These are phyloP conservation scores for Aspergillus pseudotamarii DNA, from an alignment of 2,329 filamentous ascomycete genomes.

Conservation along the genomic window DNA sequence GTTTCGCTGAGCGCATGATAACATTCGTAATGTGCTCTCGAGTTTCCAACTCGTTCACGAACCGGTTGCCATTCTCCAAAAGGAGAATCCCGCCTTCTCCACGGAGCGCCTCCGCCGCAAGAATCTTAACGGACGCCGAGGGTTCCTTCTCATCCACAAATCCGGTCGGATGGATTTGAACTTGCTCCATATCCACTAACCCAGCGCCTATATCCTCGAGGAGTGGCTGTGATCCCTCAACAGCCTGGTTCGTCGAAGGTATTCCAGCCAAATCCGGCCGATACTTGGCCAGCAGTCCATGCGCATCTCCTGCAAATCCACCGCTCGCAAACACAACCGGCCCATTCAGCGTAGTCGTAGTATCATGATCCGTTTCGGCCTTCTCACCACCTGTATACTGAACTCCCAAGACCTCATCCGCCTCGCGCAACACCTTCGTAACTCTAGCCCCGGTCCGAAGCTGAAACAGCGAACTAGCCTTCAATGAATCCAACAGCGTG, in stretches of 20 bases:
- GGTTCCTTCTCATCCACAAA: constrained; percentile 60
- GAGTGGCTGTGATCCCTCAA: constrained; percentile 56
- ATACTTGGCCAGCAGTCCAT: constrained; percentile 59
- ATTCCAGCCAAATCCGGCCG: constrained; percentile 62
- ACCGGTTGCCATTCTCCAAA: constrained; percentile 49
- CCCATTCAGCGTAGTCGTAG: constrained; percentile 42
- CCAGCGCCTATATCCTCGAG: constrained; percentile 45
- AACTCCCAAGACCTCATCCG: constrained; percentile 53
- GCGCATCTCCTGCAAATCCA: constrained; percentile 65
- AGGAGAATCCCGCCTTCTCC: constrained; percentile 66
- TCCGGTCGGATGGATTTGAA: constrained; percentile 68
- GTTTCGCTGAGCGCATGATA: constrained; percentile 47
- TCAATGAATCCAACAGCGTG: constrained; percentile 56
- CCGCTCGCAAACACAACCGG: constrained; percentile 64
- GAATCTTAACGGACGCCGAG: constrained; percentile 57
- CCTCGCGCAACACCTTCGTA: constrained; percentile 49
- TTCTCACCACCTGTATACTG: constrained; percentile 46
- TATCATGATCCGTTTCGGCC: constrained; percentile 19
- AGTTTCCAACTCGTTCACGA: constrained; percentile 66
- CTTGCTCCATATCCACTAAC: constrained; percentile 51
- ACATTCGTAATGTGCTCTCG: constrained; percentile 58
- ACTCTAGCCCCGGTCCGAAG: constrained; percentile 59
- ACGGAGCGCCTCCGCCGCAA: constrained; percentile 65
- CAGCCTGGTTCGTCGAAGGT: constrained; percentile 65
- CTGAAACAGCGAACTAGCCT: constrained; percentile 53